Conservation (phyloP, 2,329 filamentous ascomycete species). For the Hawksworthiomyces lignivorus region DNA sequence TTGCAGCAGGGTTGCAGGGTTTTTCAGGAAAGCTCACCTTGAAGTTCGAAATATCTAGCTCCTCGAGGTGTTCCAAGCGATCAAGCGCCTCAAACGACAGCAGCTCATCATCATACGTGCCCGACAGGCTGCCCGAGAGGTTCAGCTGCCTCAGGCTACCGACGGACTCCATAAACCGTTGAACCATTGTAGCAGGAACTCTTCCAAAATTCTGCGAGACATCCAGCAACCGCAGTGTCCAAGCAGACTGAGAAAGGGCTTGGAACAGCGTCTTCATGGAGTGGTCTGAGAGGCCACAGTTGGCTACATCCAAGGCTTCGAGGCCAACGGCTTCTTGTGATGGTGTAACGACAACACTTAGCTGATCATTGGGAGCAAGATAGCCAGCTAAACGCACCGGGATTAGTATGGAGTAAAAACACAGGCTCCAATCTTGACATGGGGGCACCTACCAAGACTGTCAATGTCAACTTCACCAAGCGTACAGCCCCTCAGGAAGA, state of each 20-base stretch:
- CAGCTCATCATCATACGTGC: conserved; percentile 35
- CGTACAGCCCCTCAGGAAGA: conserved; percentile 42
- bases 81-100: conserved; percentile 37
- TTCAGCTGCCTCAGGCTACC: conserved; percentile 39
- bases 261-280: conserved; percentile 41
- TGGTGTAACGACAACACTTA: neutral
- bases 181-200: conserved; percentile 39
- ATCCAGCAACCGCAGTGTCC: conserved; percentile 39
- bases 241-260: conserved; percentile 28
- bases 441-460: conserved; percentile 36
- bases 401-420: conserved; percentile 2
- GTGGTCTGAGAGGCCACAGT: conserved; percentile 42
- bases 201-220: conserved; percentile 46
- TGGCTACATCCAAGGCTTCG: conserved; percentile 42
- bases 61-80: conserved; percentile 39
- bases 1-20: no score
- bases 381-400: conserved; percentile 3
- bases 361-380: conserved; percentile 8
- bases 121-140: conserved; percentile 43
- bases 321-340: conserved; percentile 25
- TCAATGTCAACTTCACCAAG: conserved; percentile 39
- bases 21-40: conserved; percentile 27
- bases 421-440: no score
- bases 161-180: conserved; percentile 36
- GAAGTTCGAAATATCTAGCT: conserved; percentile 47